A percentile compares a stretch with the other conserved stretches of the same genome.
Evolutionary conservation across 768 basidiomycete genomes (phyloP).

Genomic region (Hygrocybe punicea): DNA sequence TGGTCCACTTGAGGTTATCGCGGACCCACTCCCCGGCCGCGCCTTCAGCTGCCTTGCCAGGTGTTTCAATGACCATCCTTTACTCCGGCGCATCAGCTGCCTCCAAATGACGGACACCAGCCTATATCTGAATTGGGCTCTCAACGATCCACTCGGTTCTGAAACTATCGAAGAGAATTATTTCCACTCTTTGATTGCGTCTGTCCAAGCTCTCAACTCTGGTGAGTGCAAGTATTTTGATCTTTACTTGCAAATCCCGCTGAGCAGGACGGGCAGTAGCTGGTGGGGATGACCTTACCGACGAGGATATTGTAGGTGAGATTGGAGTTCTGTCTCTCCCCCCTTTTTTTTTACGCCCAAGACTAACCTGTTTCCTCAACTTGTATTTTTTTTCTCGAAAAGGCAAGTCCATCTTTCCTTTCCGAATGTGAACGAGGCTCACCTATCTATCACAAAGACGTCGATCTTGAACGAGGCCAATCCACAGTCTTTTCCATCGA

Average conservation of each 20-base stretch:
- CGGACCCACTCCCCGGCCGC: slow-evolving; percentile 15
- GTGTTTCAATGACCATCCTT: slow-evolving; percentile 28
- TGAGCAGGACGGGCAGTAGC: background rate
- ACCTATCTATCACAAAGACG: background rate
- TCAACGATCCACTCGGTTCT: background rate
- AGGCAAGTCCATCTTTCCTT: too few species aligned
- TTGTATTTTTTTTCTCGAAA: too few species aligned
- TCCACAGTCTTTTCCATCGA: background rate
- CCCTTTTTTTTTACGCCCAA: background rate
- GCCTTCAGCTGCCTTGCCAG: slow-evolving; percentile 28
- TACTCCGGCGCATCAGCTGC: slow-evolving; percentile 41
- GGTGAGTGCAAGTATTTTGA: background rate
- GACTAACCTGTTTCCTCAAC: too few species aligned
- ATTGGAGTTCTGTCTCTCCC: background rate
- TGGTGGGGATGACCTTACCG: background rate
- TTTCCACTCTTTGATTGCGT: background rate
- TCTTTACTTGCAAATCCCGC: too few species aligned
- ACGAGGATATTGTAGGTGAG: background rate
- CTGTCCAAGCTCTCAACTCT: background rate
- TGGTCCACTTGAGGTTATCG: slow-evolving; percentile 15
- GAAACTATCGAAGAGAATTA: background rate
- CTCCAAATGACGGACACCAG: slow-evolving; percentile 55
- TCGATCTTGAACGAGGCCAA: background rate
- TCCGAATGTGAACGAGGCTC: background rate
- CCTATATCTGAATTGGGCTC: slow-evolving; percentile 48